Base-by-base conservation (phyloP, 129 eudicot species). In the Logfia minima region DNA sequence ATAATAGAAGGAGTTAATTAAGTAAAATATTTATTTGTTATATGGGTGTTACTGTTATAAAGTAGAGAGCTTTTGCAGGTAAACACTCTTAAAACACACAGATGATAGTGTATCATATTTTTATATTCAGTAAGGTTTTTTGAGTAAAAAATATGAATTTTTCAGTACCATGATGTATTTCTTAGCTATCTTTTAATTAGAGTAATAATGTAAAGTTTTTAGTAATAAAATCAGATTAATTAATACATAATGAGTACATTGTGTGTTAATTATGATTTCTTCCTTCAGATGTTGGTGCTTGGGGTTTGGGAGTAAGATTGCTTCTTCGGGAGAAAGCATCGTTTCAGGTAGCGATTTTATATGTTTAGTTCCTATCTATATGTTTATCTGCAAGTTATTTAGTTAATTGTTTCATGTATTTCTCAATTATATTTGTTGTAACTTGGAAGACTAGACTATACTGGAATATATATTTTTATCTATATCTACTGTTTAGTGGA, bases 31-130 rank as follows among this genome's bases (percentile, higher is more conserved):
- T 26, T 26, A 26, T 26, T 26, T 34, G 37, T 34, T 34, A 39
- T 8, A 39, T 39, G 45, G 45, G 45, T 48, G 55, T 13, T 13
- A 14, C 16, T 48, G 55, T n/a, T 48, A 45, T 61, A 62, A 60
- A 78, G 77, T 29, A 60, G 28, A 77, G 34, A 43, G 37, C 63
- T 70, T 70, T 78, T 59, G 70, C 62, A 45, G 82, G 82, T 29
- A 58, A 22, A 28, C 26, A 31, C 70, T 16, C 76, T 58, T 70
- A 60, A 68, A 69, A 70, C 39, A 29, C 14, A 9, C 14, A 41
- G 14, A 41, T 41, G 10, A 41, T 41, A 35, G 41, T 6, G 41
- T 6, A 35, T 35, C 41, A 41, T 41, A 41, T 41, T 41, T 41
- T 41, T 10, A 8, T 41, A 41, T 9, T 9, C 13, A 41, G 37